A percentile compares a stretch with the other conserved stretches of the same genome.
phyloP scores from a whole-genome alignment of 2,329 filamentous ascomycete species.

The Fragosphaeria purpurea region DNA sequence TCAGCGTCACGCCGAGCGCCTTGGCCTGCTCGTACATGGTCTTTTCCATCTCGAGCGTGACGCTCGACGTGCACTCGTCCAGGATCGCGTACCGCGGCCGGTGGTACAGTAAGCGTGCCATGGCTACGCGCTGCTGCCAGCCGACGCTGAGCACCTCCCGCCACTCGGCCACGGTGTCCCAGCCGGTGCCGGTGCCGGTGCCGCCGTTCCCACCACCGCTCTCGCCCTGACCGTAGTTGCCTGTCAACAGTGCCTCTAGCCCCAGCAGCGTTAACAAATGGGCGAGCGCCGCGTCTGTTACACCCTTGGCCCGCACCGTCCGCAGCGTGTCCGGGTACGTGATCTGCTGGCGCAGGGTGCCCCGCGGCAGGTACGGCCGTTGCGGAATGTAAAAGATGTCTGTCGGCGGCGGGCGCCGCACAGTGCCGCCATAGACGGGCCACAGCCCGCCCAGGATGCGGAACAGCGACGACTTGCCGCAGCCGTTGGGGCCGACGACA shows the following conservation, averaged over 20 bases:
- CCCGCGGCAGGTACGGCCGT: slow-evolving; percentile 82
- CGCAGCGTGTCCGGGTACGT: slow-evolving; percentile 87
- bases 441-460: slow-evolving; percentile 91
- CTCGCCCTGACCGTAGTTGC: slow-evolving; percentile 38
- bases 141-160: slow-evolving; percentile 86
- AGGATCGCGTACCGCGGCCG: slow-evolving; percentile 86
- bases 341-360: slow-evolving; percentile 89
- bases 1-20: slow-evolving; percentile 79
- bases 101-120: slow-evolving; percentile 94
- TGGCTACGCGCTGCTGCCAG: slow-evolving; percentile 89
- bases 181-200: slow-evolving; percentile 36
- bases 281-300: slow-evolving; percentile 72
- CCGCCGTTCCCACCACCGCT: too few relatives aligned
- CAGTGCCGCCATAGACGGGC: slow-evolving; percentile 93
- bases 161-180: slow-evolving; percentile 96
- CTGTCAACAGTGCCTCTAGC: slow-evolving; percentile 71
- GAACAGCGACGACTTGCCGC: slow-evolving; percentile 93
- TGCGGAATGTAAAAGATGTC: slow-evolving; percentile 99
- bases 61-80: slow-evolving; percentile 89
- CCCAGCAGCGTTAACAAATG: slow-evolving; percentile 69
- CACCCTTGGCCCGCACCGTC: slow-evolving; percentile 74
- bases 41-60: slow-evolving; percentile 91
- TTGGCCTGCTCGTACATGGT: slow-evolving; percentile 98
- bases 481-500: slow-evolving; percentile 93
- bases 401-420: slow-evolving; percentile 81